Percentiles rank a stretch among this genome's conserved stretches.
Conservation (phyloP, 257 asterid species). For the Solanum sejunctum region DNA sequence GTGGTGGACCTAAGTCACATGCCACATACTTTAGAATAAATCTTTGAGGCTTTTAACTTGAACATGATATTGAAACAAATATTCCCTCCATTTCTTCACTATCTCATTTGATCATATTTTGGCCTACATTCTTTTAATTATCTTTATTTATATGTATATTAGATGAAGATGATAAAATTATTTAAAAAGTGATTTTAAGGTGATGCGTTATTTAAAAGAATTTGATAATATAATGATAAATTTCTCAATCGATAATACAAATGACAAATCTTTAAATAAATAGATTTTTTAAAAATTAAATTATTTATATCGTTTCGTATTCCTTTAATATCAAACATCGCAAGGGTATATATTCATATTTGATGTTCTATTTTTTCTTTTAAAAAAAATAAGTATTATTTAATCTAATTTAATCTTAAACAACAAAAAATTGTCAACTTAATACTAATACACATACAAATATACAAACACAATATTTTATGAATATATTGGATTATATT, state of each 20-base stretch:
- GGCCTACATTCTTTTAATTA: background rate
- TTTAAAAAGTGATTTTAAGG: background rate
- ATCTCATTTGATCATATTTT: background rate
- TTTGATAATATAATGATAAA: background rate
- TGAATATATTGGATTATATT: background rate
- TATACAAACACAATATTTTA: background rate
- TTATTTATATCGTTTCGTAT: background rate
- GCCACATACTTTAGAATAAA: background rate
- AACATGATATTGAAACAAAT: background rate
- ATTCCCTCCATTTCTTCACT: background rate
- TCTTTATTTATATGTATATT: background rate
- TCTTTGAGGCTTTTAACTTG: background rate
- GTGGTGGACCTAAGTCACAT: background rate
- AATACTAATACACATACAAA: background rate
- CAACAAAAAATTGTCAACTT: background rate
- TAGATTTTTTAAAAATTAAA: background rate
- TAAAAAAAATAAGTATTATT: background rate
- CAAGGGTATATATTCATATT: background rate
- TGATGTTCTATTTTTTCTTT: background rate
- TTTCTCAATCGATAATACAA: background rate
- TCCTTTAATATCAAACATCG: background rate
- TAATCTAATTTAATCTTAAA: background rate
- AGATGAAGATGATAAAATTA: background rate
- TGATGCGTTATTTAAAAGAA: background rate
- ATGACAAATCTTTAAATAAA: background rate